Evolutionary conservation across 257 asterid genomes (phyloP), one percentile per base, ranked within the genome.

Genomic region (Solanum peruvianum): DNA sequence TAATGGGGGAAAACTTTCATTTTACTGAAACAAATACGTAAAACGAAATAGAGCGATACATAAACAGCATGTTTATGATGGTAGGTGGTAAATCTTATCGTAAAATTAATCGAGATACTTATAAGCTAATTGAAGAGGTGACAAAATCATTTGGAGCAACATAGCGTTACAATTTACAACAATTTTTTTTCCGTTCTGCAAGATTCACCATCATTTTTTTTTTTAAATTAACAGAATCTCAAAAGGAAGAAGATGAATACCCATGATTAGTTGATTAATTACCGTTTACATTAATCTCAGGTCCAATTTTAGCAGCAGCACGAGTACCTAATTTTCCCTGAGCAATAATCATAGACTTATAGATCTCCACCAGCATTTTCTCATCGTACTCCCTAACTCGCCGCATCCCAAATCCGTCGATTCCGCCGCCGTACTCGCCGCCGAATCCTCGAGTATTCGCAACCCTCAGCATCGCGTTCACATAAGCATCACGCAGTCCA

Each of bases 321-420:
- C 93, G 93, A 44, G 91, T 92, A 66, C 77, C 94, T 85, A 90
- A 8, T 21, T 92, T 93, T 0, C 96, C 94, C 58, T 89, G 90
- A 4, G 91, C 87, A 15, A 75, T 47, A 20, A 91, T 66, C 64
- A 92, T 29, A 27, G 93, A 91, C 62, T 88, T 91, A 64, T 92
- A 92, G 88, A 91, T 87, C 92, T 91, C 91, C 39, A 87, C 44
- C 2, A 92, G 75, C 90, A 89, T 87, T 90, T 64, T 88, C 89
- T 92, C 94, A 25, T 92, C 94, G 67, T 92, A 92, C 87, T 92
- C 94, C 71, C 91, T 92, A 14, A 89, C 45, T 18, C 91, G 86
- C 52, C 90, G 84, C 64, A 71, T 18, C 44, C 95, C 98, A 87
- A 95, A 95, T 25, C 93, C 94, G 45, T 84, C 49, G 3, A 62